Base-by-base conservation (phyloP, 2,329 filamentous ascomycete genomes). In the Drechmeria coniospora region DNA sequence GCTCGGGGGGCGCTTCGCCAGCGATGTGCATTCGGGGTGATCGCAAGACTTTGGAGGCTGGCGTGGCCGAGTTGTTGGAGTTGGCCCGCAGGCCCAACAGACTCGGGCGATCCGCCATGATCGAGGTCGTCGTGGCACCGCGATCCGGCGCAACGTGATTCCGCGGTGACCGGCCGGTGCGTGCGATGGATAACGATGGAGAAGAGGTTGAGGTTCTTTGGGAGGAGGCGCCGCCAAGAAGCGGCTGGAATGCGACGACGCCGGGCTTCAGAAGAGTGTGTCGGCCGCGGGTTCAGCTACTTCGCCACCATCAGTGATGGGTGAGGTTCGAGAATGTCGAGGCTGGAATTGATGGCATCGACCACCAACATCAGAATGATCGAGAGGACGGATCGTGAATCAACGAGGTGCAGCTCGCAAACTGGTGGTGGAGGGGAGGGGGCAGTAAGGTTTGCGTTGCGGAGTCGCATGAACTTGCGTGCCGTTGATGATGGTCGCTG, bases 1-100 rank as follows among this genome's bases (percentile, higher is more conserved):
- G 65, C 28, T 90, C 80, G 5, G 90, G 90, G 13, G 90, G 87
- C 1, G 79, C 68, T 42, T 87, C 80, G 35, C 81, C 81, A 32
- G 79, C 78, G 32, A 80, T 65, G 51, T 84, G 78, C 33, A 83
- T 59, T 35, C 79, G 74, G 23, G 79, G 79, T n/a, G 79, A 84
- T 37, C 65, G 63, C 19, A 76, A 53, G n/a, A 70, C 66, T 30
- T 63, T 64, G 12, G 65, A 45, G 8, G 56, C 41, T 27, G 57
- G 57, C 14, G 46, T 37, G 30, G 53, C 50, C 11, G 67, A 68
- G 15, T 61, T 54, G 28, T 65, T 57, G 21, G 72, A 74, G 33
- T 62, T 56, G 30, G 68, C 63, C 47, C 71, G 65, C 40, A 71
- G 49, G 43, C 79, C 71, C 45, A 74, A 59, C 36, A 68, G 57